phyloP scores from a whole-genome alignment of 495 filamentous ascomycete species.

The Hypoxylon crocopeplum region DNA sequence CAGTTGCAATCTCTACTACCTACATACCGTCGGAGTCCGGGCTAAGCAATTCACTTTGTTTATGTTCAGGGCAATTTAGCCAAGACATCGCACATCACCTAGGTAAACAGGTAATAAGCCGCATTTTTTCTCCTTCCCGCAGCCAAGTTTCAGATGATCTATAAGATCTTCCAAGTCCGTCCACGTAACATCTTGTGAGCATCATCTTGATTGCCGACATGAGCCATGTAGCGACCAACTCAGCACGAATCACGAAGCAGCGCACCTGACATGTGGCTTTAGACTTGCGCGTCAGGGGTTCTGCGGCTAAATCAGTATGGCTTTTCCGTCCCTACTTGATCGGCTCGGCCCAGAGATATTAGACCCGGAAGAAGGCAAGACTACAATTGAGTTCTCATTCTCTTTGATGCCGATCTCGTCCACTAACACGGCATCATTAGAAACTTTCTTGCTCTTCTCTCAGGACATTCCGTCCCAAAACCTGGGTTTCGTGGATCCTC shows the following conservation, averaged over 20 bases:
- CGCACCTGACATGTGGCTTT: slow-evolving; percentile 25
- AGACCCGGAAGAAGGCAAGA: slow-evolving; percentile 70
- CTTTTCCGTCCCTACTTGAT: slow-evolving; percentile 44
- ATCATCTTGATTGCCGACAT: slow-evolving; percentile 14
- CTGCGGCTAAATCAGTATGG: slow-evolving; percentile 40
- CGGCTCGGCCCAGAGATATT: slow-evolving; percentile 56
- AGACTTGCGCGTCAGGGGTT: slow-evolving; percentile 23
- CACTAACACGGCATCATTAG: slow-evolving; percentile 51
- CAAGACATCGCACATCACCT: slow-evolving; percentile 21
- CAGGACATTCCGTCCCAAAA: slow-evolving; percentile 75
- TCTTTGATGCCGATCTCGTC: slow-evolving; percentile 8
- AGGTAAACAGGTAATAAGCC: slow-evolving; percentile 21
- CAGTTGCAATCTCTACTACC: slow-evolving; percentile 11
- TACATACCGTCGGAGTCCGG: slow-evolving; percentile 9
- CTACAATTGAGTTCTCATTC: neutral
- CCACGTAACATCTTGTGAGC: slow-evolving; percentile 23
- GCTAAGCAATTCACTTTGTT: slow-evolving; percentile 9
- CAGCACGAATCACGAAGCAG: slow-evolving; percentile 15
- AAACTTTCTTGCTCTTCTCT: slow-evolving; percentile 86
- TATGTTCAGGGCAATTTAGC: slow-evolving; percentile 20
- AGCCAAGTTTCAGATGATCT: slow-evolving; percentile 28
- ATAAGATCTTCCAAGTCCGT: slow-evolving; percentile 14
- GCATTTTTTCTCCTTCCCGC: slow-evolving; percentile 24
- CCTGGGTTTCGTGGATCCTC: slow-evolving; percentile 84
- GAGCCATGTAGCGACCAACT: neutral